phyloP scores from a whole-genome alignment of 306 rosid species.

The Oemleria cerasiformis region DNA sequence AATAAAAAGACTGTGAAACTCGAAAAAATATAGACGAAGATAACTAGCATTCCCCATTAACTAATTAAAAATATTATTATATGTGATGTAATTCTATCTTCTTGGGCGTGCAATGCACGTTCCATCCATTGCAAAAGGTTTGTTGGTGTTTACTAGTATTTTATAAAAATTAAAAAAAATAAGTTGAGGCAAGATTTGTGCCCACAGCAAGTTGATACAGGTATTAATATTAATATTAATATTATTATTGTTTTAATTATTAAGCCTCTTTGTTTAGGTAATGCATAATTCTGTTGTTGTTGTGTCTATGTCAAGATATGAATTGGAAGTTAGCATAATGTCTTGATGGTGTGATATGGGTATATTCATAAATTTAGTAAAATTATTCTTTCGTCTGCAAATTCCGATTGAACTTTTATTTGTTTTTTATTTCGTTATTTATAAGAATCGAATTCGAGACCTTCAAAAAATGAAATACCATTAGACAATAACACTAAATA shows the following conservation, averaged over 20 bases:
- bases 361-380: too few relatives aligned
- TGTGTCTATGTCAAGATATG: neutral
- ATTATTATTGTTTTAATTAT: too few relatives aligned
- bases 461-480: too few relatives aligned
- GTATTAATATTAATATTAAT: neutral
- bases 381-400: too few relatives aligned
- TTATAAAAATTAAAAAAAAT: neutral
- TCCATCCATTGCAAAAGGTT: conserved; percentile 30
- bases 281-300: neutral
- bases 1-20: too few relatives aligned
- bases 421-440: too few relatives aligned
- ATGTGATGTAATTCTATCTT: conserved; percentile 10
- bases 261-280: neutral
- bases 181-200: neutral
- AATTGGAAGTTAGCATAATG: neutral
- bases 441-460: too few relatives aligned
- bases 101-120: conserved; percentile 36
- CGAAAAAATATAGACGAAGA: too few relatives aligned
- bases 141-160: conserved; percentile 5
- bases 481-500: too few relatives aligned
- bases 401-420: too few relatives aligned
- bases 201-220: neutral
- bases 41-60: neutral
- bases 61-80: neutral
- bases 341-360: too few relatives aligned